These are phyloP conservation scores for Mortierella alpina DNA, from an alignment of 192 early-diverging fungal species.

Conservation along the genomic window DNA sequence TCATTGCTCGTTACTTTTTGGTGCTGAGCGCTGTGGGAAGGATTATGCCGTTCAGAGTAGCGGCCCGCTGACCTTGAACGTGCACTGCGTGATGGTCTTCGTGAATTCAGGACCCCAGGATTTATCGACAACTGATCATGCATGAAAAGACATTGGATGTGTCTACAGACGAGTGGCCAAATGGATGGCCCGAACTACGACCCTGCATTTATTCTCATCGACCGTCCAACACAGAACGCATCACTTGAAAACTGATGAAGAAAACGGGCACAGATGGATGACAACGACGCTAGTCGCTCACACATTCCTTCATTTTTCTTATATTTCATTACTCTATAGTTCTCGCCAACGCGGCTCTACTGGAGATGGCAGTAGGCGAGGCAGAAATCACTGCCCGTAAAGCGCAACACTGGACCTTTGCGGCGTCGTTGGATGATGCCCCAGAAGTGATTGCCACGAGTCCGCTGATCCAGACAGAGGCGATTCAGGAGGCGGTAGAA, in stretches of 20 bases:
- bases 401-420: conserved; percentile 19
- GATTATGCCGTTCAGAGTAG: too few species aligned
- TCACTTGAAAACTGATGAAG: too few species aligned
- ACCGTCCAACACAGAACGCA: too few species aligned
- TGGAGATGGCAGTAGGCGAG: conserved; percentile 41
- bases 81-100: too few species aligned
- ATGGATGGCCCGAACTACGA: too few species aligned
- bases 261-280: background rate
- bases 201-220: too few species aligned
- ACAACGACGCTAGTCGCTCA: background rate
- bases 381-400: conserved; percentile 18
- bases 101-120: too few species aligned
- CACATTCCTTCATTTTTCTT: background rate
- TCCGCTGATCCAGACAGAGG: conserved; percentile 22
- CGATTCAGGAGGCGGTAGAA: conserved; percentile 35
- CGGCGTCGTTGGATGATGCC: conserved; percentile 35
- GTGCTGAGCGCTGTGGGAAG: background rate
- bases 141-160: background rate
- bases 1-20: background rate
- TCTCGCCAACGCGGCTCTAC: conserved; percentile 41
- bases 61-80: too few species aligned
- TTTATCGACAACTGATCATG: background rate
- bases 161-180: background rate
- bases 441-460: conserved; percentile 35
- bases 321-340: conserved; percentile 10